A percentile compares a stretch with the other conserved stretches of the same genome.
Evolutionary conservation across 2,329 filamentous ascomycete species (phyloP).

Genomic region (Fusarium nodosum): DNA sequence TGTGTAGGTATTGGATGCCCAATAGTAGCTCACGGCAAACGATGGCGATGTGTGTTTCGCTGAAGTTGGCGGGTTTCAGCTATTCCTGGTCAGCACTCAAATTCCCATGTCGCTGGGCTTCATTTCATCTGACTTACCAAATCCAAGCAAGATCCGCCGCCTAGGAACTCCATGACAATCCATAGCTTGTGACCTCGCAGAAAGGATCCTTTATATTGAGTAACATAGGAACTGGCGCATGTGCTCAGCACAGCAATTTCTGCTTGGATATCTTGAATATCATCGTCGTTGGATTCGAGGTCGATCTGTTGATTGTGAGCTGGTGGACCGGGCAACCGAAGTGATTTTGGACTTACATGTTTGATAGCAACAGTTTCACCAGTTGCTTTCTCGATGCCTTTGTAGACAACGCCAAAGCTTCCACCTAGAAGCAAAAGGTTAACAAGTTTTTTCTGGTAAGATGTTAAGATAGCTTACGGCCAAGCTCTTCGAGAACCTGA

Average conservation of each 20-base stretch:
- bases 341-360: conserved; percentile 72
- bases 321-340: conserved; percentile 34
- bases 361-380: conserved; percentile 97
- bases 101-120: conserved; percentile 9
- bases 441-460: conserved; percentile 8
- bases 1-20: conserved; percentile 92
- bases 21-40: conserved; percentile 91
- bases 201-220: conserved; percentile 96
- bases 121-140: conserved; percentile 69
- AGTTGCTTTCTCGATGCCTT: conserved; percentile 90
- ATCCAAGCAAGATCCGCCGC: conserved; percentile 94
- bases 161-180: conserved; percentile 99
- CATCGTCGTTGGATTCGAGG: conserved; percentile 97
- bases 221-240: conserved; percentile 93
- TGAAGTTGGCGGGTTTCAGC: conserved; percentile 91
- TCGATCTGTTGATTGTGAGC: conserved; percentile 78
- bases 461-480: conserved; percentile 73
- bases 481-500: conserved; percentile 95
- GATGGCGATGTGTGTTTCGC: conserved; percentile 91
- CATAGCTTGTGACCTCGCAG: conserved; percentile 96
- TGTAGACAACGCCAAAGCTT: conserved; percentile 97
- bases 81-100: conserved; percentile 54
- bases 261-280: conserved; percentile 97
- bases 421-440: conserved; percentile 73
- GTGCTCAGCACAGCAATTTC: conserved; percentile 96